Conservation (phyloP, 75 land plant species). For the Pinus taeda region DNA sequence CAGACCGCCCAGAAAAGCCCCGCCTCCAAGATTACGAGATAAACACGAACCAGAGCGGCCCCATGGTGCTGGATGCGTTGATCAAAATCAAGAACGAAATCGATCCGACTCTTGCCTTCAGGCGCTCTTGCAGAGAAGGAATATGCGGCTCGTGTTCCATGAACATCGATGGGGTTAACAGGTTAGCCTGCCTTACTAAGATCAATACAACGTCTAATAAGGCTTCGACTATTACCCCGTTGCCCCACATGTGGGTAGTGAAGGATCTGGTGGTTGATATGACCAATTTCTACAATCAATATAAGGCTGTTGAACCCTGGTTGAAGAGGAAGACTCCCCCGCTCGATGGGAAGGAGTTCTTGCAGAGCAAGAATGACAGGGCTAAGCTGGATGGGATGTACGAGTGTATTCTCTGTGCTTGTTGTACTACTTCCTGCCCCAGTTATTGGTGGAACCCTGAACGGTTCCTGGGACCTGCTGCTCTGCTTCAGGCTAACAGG, state of each 20-base stretch:
- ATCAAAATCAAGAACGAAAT: slow-evolving; percentile 95
- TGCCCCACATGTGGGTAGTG: slow-evolving; percentile 37
- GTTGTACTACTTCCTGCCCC: slow-evolving; percentile 70
- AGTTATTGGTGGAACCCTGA: slow-evolving; percentile 83
- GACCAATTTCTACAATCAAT: slow-evolving; percentile 21
- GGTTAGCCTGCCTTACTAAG: slow-evolving; percentile 92
- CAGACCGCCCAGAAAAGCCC: slow-evolving; percentile 35
- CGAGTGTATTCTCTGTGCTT: slow-evolving; percentile 78
- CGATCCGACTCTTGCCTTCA: slow-evolving; percentile 77
- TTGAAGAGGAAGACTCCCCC: slow-evolving; percentile 46
- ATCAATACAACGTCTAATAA: slow-evolving; percentile 28
- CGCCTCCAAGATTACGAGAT: slow-evolving; percentile 44
- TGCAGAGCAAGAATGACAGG: slow-evolving; percentile 43
- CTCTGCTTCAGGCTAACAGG: slow-evolving; percentile 59
- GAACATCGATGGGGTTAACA: slow-evolving; percentile 88
- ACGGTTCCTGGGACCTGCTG: slow-evolving; percentile 63
- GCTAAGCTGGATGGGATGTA: slow-evolving; percentile 72
- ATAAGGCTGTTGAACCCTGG: slow-evolving; percentile 60
- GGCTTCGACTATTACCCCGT: slow-evolving; percentile 15
- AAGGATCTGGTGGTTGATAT: slow-evolving; percentile 39
- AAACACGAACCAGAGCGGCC: slow-evolving; percentile 80
- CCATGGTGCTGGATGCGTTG: slow-evolving; percentile 96
- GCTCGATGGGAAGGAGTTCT: slow-evolving; percentile 39
- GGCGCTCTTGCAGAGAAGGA: slow-evolving; percentile 92
- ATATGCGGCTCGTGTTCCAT: slow-evolving; percentile 97